Evolutionary conservation across 2,329 filamentous ascomycete species (phyloP).

Genomic region (Epichloe elymi): DNA sequence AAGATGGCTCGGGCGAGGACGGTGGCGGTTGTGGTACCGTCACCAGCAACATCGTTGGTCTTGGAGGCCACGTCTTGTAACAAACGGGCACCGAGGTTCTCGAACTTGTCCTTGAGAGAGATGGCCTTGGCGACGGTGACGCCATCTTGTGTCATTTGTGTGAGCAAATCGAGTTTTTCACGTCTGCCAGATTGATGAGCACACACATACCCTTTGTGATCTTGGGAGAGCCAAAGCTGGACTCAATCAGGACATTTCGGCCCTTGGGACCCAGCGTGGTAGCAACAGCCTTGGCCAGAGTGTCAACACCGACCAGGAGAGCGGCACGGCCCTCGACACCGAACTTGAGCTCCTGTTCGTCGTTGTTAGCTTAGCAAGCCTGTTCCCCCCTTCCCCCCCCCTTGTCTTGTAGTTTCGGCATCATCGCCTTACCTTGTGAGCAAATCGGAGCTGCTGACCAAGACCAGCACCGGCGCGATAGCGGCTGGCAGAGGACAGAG

Average conservation of each 20-base stretch:
- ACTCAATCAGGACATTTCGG: constrained; percentile 96
- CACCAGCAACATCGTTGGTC: constrained; percentile 98
- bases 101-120: constrained; percentile 94
- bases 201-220: constrained; percentile 77
- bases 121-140: constrained; percentile 84
- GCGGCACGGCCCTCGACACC: constrained; percentile 86
- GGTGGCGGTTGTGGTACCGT: constrained; percentile 95
- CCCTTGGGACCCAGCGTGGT: constrained; percentile 97
- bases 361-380: neutral
- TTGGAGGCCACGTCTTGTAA: constrained; percentile 97
- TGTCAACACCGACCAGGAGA: constrained; percentile 89
- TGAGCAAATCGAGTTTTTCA: constrained; percentile 16
- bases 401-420: neutral
- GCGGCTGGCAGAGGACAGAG: constrained; percentile 58
- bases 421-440: constrained; percentile 67
- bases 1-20: constrained; percentile 97
- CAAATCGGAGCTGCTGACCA: constrained; percentile 85
- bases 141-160: constrained; percentile 46
- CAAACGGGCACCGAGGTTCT: constrained; percentile 94
- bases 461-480: constrained; percentile 52
- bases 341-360: constrained; percentile 80
- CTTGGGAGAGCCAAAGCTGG: constrained; percentile 95
- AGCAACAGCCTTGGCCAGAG: constrained; percentile 87
- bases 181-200: neutral
- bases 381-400: too few species aligned